Base-by-base conservation (phyloP, 495 filamentous ascomycete species). In the Geoglossum glabrum region DNA sequence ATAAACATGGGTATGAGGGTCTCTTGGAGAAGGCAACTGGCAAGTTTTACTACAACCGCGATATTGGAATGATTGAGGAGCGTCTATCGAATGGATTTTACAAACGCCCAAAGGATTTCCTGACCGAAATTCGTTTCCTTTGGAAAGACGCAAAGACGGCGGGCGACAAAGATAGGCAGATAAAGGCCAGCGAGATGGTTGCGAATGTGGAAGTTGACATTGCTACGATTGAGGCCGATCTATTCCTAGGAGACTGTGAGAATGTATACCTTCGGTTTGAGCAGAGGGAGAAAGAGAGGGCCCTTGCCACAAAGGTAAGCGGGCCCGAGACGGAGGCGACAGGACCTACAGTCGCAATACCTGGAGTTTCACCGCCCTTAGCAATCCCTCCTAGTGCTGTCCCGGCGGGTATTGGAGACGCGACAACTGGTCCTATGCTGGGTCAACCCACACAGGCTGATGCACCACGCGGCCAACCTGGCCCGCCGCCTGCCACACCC, bases 41-140 rank as follows among this genome's bases (percentile, higher is more conserved):
- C 47, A 93, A 90, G 64, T 89, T 89, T 67, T 96, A 79, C 64
- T 96, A 96, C 72, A 98, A 98, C 62, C 71, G 97, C 55, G 88
- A 97, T 62, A 83, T 86, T n/a, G 83, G 80, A 3, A 92, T 85
- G 7, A 95, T 98, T 57, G 92, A 98, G 72, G 87, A 92, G 64
- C 83, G 92, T 33, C 74, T 97, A 26, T 87, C 87, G 5, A 95
- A 97, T 69, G 92, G 93, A 21, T 97, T 84, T 68, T 98, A 98
- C 70, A 87, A 86, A 65, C 76, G 87, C 17, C 83, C 89, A 0
- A 80, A 79, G 59, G 89, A 96, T 64, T 98, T 95, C 63, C 69
- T 92, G 56, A 79, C 79, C 31, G 92, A 98, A 65, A 81, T 96
- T 62, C 82, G 85, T 63, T 77, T 80, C 46, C 69, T 98, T 3